These are phyloP conservation scores for Lippia alba DNA, from an alignment of 305 asterid species.

Conservation along the genomic window DNA sequence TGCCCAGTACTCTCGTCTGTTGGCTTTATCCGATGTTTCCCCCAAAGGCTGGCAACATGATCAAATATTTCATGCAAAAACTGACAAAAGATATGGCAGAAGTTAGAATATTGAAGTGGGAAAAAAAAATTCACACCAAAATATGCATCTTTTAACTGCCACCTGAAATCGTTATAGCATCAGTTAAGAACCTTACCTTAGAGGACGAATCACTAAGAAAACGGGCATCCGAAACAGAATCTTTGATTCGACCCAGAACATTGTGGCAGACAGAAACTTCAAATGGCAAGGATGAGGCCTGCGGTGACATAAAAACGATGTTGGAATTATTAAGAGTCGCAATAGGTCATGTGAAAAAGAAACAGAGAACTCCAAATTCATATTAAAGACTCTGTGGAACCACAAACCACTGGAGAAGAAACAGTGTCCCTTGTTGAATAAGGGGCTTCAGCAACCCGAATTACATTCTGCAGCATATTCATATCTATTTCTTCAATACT, in stretches of 20 bases:
- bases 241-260: conserved; percentile 65
- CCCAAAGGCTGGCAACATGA: conserved; percentile 72
- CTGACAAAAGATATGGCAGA: conserved; percentile 44
- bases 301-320: conserved; percentile 33
- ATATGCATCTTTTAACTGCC: background rate
- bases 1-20: conserved; percentile 55
- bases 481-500: conserved; percentile 48
- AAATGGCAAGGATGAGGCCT: conserved; percentile 56
- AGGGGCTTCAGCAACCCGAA: conserved; percentile 35
- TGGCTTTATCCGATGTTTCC: conserved; percentile 60
- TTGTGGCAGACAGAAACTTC: conserved; percentile 62
- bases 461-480: conserved; percentile 52
- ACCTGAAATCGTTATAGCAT: too few relatives aligned
- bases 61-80: conserved; percentile 70
- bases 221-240: conserved; percentile 62
- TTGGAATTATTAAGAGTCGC: conserved; percentile 19
- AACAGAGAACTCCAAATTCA: conserved; percentile 4
- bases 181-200: conserved; percentile 46
- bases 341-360: background rate
- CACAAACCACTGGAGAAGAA: conserved; percentile 46
- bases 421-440: conserved; percentile 36
- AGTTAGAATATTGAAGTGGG: conserved; percentile 25
- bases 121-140: conserved; percentile 20
- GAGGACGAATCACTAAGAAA: conserved; percentile 65
- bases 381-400: conserved; percentile 18